Conservation (phyloP, 192 early-diverging fungal species). For the Backusella luteola region DNA sequence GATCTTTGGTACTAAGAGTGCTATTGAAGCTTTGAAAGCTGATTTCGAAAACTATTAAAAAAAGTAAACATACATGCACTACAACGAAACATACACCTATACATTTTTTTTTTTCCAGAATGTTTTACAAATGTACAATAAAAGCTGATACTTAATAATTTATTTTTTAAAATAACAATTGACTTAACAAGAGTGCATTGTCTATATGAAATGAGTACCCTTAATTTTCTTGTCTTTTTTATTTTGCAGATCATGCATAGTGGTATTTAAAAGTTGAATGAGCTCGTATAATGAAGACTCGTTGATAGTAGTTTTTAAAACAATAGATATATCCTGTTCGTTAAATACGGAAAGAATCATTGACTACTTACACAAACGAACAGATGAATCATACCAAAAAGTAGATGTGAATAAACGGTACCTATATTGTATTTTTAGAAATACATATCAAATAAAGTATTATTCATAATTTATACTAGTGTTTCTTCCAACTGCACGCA, state of each 20-base stretch:
- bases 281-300: too few species aligned
- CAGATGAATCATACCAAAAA: background rate
- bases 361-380: background rate
- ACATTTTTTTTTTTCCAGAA: constrained; percentile 6
- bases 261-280: too few species aligned
- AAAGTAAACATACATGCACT: background rate
- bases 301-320: too few species aligned
- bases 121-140: background rate
- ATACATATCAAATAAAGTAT: background rate
- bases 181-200: background rate
- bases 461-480: background rate
- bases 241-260: too few species aligned
- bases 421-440: background rate
- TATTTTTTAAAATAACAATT: background rate
- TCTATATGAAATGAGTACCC: background rate
- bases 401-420: background rate
- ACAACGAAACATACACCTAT: background rate
- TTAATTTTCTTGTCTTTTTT: too few species aligned
- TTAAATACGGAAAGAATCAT: too few species aligned
- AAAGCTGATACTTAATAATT: background rate
- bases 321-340: too few species aligned
- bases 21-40: constrained; percentile 14
- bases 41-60: constrained; percentile 9
- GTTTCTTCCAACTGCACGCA: background rate
- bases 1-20: constrained; percentile 28